Evolutionary conservation across 1,139 yeast genomes (phyloP), one percentile per base, ranked within the genome.

Genomic region (Magnusiomyces magnusii): DNA sequence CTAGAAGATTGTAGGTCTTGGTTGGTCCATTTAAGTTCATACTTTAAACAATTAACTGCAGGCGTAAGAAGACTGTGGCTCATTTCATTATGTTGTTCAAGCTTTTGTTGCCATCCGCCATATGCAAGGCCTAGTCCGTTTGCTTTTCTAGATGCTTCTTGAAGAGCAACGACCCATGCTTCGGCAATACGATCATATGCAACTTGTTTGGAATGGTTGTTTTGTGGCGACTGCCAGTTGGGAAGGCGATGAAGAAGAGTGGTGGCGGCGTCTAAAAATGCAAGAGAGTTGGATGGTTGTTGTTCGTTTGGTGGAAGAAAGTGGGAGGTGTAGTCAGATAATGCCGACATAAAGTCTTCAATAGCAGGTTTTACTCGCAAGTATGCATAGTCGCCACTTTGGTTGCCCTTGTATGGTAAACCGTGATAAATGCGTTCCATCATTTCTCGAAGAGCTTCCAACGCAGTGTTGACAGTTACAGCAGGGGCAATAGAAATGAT

Each of bases 351-450:
- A 67, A 92, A 89, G 67, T 89, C 96, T 64, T 84, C 81, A 61
- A 91, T 79, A 60, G 77, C 74, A 1, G 90, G 84, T 67, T 89
- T 86, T 58, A 92, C 87, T 61, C 98, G 79, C 60, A 89, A 77
- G 72, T 86, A 93, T n/a, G 96, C 86, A 70, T 93, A 93, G 71
- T 92, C 98, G 57, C 87, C 83, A 56, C 80, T 78, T 24, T 78
- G 76, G 65, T 86, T 90, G 62, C 89, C 89, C 65, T 85, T 85
- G 71, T 87, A 88, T 1, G 96, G 96, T 63, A 89, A 73, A 61
- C 80, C 79, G 24, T 72, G 70, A 41, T 75, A 68, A 34, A 88
- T 80, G 2, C 67, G 67, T 19, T 78, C 75, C 56, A 80, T 74
- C 65, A 85, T 83, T 15, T 70, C 69, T 47, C 75, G 72, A 58